phyloP scores from a whole-genome alignment of 495 filamentous ascomycete genomes.

The Parathielavia appendiculata region DNA sequence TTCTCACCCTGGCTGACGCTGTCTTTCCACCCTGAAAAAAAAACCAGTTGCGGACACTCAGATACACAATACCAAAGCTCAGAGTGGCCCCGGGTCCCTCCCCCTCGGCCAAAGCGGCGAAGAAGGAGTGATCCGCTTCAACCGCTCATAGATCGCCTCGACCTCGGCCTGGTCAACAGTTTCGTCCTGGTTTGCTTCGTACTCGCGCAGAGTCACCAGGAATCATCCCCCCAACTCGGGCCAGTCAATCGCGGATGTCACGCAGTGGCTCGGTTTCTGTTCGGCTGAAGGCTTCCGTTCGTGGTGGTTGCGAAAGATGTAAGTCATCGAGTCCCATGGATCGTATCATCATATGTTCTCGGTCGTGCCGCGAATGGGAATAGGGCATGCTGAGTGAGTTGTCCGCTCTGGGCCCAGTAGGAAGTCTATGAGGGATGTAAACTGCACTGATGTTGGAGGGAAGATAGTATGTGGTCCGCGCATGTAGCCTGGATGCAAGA shows the following conservation, averaged over 20 bases:
- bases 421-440: background rate
- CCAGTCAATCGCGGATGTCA: background rate
- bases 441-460: background rate
- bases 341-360: background rate
- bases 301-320: background rate
- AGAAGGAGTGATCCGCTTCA: background rate
- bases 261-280: background rate
- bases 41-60: background rate
- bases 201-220: background rate
- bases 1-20: no score
- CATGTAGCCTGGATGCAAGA: background rate
- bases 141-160: background rate
- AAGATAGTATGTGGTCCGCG: background rate
- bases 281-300: background rate
- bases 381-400: background rate
- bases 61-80: background rate
- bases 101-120: background rate
- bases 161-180: background rate
- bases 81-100: background rate
- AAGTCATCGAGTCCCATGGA: conserved; percentile 3
- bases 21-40: no score
- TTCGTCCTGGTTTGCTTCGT: background rate
- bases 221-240: background rate
- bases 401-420: background rate
- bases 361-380: background rate